Evolutionary conservation across 2,329 filamentous ascomycete genomes (phyloP), one percentile per base, ranked within the genome.

Genomic region (Penicillium hesseltinei): DNA sequence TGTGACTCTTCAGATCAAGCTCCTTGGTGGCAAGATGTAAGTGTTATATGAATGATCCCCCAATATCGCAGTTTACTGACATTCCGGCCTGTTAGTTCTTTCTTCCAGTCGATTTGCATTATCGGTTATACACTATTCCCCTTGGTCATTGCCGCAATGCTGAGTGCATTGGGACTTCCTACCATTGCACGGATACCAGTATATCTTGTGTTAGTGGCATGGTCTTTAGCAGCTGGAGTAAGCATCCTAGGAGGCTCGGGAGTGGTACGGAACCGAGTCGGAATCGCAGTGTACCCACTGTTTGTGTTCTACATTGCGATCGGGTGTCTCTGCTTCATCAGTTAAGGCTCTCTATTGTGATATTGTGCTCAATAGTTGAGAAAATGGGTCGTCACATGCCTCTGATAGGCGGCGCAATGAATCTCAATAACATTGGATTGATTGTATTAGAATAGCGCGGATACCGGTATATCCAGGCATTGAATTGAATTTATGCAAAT

Each of bases 111-210:
- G 57, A 85, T 99, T 65, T 97, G 92, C 75, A 95, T 99, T 68
- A 99, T 99, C 72, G 94, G 94, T 45, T 99, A 99, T 77, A 99
- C 94, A 1, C 85, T 99, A 55, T 99, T 99, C 78, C 94, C 94
- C 2, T 85, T 99, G 52, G 94, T 97, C 67, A 90, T 99, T 65
- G 95, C 95, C 8, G 87, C 93, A 2, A 79, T 97, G 51, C 85
- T 99, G 62, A 96, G 92, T 55, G 93, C 93, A 0, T 72, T 99
- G 33, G 82, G 85, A 50, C 82, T 97, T 8, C 88, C 87, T 42
- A 88, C 86, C 66, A 89, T 97, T 63, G 85, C 89, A 6, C 84
- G 94, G 56, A 91, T 97, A 71, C 94, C 94, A 1, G 86, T 99
- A 52, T 97, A 99, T 74, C 81, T 94, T 50, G 82, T 96, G 33